Base-by-base conservation (phyloP, 164 flowering plant species). In the Vitis rupestris region DNA sequence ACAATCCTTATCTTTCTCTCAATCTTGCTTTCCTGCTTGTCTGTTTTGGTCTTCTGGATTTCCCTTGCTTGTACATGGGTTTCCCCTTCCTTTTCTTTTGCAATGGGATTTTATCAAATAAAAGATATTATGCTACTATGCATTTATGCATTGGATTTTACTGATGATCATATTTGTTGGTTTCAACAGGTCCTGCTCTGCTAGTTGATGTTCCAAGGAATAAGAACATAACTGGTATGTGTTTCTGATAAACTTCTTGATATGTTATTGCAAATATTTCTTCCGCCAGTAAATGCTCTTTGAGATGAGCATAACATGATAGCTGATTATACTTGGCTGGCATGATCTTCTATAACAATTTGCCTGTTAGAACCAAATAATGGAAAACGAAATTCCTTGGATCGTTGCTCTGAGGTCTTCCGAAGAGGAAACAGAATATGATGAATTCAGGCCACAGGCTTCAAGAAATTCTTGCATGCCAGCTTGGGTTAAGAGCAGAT, bases 141-240 rank as follows among this genome's bases (percentile, higher is more conserved):
- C 7, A 27, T 44, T 63, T 9, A 23, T 68, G 7, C 8, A 5
- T 14, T 56, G 50, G 37, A 48, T 64, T 10, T 10, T 61, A 9
- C 8, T 64, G 30, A 23, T 61, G 50, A 47, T 66, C 37, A 7
- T 65, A 17, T 70, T 9, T 76, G 19, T 59, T 78, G 66, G 11
- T 75, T 63, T 51, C 52, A 59, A 68, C 79, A 91, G 98, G 98
- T 72, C 90, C 86, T 53, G 98, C 90, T 12, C 74, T 94, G 63
- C 62, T 94, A 49, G 96, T 94, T 80, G 98, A 94, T 84, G 98
- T 92, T 79, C 97, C 99, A n/a, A 87, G 90, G 76, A 87, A 92
- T 78, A 82, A 76, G 67, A 92, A 94, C 76, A 82, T 94, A 68
- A 94, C 99, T 17, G 99, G 97, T 92, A 80, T 50, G 57, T 63